phyloP scores from a whole-genome alignment of 169 alveolate species.

The Plasmodium sp. region DNA sequence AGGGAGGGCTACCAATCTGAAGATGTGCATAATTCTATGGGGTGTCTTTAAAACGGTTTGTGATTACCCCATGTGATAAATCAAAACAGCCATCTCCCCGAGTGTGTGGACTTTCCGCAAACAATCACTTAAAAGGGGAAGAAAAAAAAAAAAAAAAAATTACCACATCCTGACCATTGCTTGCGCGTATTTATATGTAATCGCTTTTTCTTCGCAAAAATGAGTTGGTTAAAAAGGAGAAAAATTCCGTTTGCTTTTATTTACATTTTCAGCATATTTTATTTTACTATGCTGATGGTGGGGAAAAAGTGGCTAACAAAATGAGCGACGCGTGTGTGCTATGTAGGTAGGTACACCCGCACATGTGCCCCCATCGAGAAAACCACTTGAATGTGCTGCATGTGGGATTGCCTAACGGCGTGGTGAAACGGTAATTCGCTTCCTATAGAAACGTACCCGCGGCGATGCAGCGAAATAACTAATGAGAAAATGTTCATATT shows the following conservation, averaged over 20 bases:
- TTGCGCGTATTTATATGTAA: not conserved
- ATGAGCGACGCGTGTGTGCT: not conserved
- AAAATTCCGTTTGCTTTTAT: not conserved
- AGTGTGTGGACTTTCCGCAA: not conserved
- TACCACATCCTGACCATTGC: not conserved
- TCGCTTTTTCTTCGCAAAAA: not conserved
- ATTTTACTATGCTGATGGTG: not conserved
- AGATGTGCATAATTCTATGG: not conserved
- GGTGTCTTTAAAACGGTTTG: not conserved
- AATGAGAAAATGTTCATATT: not conserved
- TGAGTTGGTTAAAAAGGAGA: not conserved
- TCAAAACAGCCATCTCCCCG: not conserved
- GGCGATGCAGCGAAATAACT: not conserved
- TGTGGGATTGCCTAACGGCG: not conserved
- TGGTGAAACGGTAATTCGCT: not conserved
- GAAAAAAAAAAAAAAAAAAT: too few relatives aligned
- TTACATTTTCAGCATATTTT: not conserved
- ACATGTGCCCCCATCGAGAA: not conserved
- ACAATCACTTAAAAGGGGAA: not conserved
- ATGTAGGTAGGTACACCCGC: not conserved
- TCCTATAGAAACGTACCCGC: not conserved
- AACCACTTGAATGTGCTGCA: not conserved
- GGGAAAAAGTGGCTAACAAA: not conserved
- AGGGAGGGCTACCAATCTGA: not conserved
- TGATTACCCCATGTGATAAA: not conserved